Evolutionary conservation across 306 rosid genomes (phyloP).

Genomic region (Lagenaria siceraria): DNA sequence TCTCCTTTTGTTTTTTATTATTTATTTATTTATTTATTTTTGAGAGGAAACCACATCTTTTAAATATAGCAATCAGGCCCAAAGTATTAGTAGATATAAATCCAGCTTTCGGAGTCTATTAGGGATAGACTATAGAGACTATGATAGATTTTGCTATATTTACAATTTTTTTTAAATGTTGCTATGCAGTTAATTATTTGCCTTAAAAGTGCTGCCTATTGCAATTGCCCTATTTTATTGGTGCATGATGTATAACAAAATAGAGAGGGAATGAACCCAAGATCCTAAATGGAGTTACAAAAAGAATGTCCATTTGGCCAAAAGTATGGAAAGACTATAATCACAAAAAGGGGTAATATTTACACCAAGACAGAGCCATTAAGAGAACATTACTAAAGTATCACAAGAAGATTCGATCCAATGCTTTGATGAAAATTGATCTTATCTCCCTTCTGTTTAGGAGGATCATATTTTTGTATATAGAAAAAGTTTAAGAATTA

Average conservation of each 20-base stretch:
- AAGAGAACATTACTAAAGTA: not conserved
- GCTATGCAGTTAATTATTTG: no score
- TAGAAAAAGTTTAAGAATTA: not conserved
- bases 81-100: no score
- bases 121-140: no score
- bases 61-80: no score
- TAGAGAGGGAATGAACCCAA: not conserved
- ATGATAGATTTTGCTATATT: no score
- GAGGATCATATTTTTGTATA: not conserved
- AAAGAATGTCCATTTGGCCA: not conserved
- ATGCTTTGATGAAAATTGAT: not conserved
- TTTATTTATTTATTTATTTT: no score
- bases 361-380: not conserved
- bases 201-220: no score
- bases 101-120: no score
- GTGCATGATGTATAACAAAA: no score
- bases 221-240: no score
- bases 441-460: not conserved
- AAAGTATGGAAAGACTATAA: not conserved
- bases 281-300: not conserved
- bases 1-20: not conserved
- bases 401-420: not conserved
- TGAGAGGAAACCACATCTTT: not conserved
- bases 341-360: not conserved
- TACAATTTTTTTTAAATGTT: no score